These are phyloP conservation scores for Sugiyamaella qingdaonensis DNA, from an alignment of 805 yeast genomes.

Conservation along the genomic window DNA sequence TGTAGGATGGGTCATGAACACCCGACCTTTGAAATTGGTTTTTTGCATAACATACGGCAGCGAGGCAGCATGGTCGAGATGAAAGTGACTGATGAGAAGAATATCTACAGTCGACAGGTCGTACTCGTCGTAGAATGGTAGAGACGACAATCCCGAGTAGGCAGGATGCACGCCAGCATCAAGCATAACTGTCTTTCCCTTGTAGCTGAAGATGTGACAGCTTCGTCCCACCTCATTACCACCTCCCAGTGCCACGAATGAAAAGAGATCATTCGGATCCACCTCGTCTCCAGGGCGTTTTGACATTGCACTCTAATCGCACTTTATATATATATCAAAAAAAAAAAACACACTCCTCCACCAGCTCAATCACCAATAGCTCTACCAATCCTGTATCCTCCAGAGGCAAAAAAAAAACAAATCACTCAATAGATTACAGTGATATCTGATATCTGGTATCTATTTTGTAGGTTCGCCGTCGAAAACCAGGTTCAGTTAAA, in stretches of 20 bases:
- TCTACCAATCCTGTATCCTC: no score
- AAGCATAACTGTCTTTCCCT: constrained; percentile 91
- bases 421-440: no score
- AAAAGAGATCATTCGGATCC: constrained; percentile 40
- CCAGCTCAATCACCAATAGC: no score
- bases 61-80: constrained; percentile 96
- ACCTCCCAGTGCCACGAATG: constrained; percentile 92
- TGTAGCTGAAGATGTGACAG: constrained; percentile 86
- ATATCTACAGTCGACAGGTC: constrained; percentile 86
- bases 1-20: constrained; percentile 98
- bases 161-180: constrained; percentile 99
- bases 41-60: constrained; percentile 97
- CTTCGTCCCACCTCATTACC: constrained; percentile 97
- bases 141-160: constrained; percentile 76
- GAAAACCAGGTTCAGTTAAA: no score
- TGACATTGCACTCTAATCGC: constrained; percentile 20
- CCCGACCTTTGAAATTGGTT: constrained; percentile 90
- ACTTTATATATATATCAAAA: no score
- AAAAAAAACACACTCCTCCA: neutral
- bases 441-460: no score
- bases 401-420: no score
- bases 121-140: constrained; percentile 94
- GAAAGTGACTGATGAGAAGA: constrained; percentile 88
- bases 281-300: constrained; percentile 23
- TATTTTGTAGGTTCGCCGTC: no score